Conservation (phyloP, 345 rosid species). For the Eucalyptus guilfoylei region DNA sequence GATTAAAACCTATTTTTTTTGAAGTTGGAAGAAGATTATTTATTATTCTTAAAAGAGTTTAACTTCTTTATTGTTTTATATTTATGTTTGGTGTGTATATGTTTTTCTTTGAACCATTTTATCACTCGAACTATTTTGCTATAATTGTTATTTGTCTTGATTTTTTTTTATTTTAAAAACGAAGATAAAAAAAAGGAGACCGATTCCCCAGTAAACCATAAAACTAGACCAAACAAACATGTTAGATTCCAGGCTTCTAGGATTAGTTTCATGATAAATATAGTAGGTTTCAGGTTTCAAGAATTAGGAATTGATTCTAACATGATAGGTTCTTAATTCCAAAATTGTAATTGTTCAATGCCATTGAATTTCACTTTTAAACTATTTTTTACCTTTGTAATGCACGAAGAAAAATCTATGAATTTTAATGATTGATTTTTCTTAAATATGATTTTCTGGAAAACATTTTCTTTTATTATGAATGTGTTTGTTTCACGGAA, state of each 20-base stretch:
- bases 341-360: background rate
- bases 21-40: too few species aligned
- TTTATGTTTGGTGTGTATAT: background rate
- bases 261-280: too few species aligned
- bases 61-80: too few species aligned
- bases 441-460: too few species aligned
- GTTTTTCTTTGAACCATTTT: background rate
- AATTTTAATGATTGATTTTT: background rate
- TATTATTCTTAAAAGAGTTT: background rate
- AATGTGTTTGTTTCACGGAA: background rate
- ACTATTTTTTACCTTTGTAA: background rate
- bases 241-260: background rate
- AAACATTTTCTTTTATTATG: background rate
- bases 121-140: background rate
- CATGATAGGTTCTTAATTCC: too few species aligned
- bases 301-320: too few species aligned
- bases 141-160: background rate
- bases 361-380: background rate
- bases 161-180: too few species aligned
- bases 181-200: too few species aligned
- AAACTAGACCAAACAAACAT: too few species aligned
- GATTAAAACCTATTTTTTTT: too few species aligned
- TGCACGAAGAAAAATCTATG: too few species aligned
- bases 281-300: background rate
- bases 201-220: background rate